phyloP scores from a whole-genome alignment of 2,329 filamentous ascomycete genomes.

The Penicillium sclerotigenum region DNA sequence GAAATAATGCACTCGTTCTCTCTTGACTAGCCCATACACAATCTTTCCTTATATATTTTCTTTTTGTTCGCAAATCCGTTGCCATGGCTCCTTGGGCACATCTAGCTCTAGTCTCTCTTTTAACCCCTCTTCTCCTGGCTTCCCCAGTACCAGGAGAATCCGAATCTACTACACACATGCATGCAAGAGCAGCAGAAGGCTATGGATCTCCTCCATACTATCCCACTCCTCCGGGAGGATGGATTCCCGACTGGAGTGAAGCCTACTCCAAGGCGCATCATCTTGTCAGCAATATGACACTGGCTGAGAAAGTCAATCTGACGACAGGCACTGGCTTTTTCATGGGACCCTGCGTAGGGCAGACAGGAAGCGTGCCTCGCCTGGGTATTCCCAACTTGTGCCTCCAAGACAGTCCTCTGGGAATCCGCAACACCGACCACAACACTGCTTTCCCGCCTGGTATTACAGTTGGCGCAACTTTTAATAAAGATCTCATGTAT shows the following conservation, averaged over 20 bases:
- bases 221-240: constrained; percentile 69
- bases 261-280: constrained; percentile 68
- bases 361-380: constrained; percentile 67
- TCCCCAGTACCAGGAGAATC: constrained; percentile 12
- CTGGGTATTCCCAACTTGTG: constrained; percentile 71
- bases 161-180: constrained; percentile 5
- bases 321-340: constrained; percentile 68
- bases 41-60: background rate
- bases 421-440: constrained; percentile 69
- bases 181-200: constrained; percentile 16
- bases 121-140: constrained; percentile 7
- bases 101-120: constrained; percentile 17
- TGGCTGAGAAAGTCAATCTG: constrained; percentile 77
- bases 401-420: constrained; percentile 68
- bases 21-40: background rate
- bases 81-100: constrained; percentile 21
- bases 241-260: constrained; percentile 64
- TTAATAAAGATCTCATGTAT: constrained; percentile 69
- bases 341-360: constrained; percentile 74
- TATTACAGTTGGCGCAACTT: constrained; percentile 73
- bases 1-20: constrained; percentile 6
- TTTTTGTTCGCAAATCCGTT: background rate
- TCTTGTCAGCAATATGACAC: constrained; percentile 70
- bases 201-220: constrained; percentile 60
- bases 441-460: constrained; percentile 75